phyloP scores from a whole-genome alignment of 805 yeast genomes.

The Priceomyces melissophilus region DNA sequence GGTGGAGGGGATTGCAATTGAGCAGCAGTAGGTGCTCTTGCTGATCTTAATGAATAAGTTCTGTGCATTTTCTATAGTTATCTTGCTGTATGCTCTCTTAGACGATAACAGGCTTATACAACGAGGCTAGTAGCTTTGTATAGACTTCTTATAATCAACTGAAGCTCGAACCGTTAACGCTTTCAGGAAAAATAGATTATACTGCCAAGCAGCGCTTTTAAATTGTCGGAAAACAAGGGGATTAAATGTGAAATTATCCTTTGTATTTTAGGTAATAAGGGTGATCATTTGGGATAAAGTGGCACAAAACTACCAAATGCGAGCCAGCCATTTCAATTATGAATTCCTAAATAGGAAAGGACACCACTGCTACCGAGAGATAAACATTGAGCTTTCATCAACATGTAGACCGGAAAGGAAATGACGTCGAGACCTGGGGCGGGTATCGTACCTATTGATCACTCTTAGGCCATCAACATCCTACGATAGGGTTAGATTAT shows the following conservation, averaged over 20 bases:
- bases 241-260: constrained; percentile 3
- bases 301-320: constrained; percentile 4
- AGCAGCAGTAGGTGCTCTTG: constrained; percentile 80
- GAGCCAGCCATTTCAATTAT: constrained; percentile 6
- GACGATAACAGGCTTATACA: too few relatives aligned
- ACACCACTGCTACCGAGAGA: constrained; percentile 2
- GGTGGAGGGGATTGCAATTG: constrained; percentile 79
- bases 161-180: too few relatives aligned
- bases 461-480: too few relatives aligned
- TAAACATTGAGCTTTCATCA: background rate
- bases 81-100: background rate
- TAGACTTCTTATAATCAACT: too few relatives aligned
- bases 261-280: constrained; percentile 5
- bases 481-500: too few relatives aligned
- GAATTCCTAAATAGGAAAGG: constrained; percentile 4
- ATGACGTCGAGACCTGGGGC: too few relatives aligned
- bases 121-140: too few relatives aligned
- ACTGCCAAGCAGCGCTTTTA: constrained; percentile 1
- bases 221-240: constrained; percentile 6
- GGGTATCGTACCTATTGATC: too few relatives aligned
- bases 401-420: too few relatives aligned
- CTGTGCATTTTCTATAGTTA: constrained; percentile 56
- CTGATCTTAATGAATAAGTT: constrained; percentile 76
- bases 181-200: too few relatives aligned
- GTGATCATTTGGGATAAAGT: constrained; percentile 6